phyloP scores from a whole-genome alignment of 2,329 filamentous ascomycete species.

The Botrytis aclada region DNA sequence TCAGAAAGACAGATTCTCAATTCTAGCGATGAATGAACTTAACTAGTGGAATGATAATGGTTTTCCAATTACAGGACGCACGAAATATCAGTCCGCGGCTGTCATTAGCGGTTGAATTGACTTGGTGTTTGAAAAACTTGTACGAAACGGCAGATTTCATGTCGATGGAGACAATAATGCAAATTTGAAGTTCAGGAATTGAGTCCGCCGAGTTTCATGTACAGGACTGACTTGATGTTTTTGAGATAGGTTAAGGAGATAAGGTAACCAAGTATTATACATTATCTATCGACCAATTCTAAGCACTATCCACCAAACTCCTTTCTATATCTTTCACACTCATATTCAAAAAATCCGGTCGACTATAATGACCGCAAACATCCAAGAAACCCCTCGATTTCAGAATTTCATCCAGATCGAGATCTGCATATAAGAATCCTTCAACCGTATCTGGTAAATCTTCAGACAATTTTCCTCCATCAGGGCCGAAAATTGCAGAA shows the following conservation, averaged over 20 bases:
- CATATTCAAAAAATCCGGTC: slow-evolving; percentile 31
- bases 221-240: not conserved
- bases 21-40: not conserved
- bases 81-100: not conserved
- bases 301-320: not conserved
- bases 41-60: not conserved
- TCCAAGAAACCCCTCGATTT: slow-evolving; percentile 28
- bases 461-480: slow-evolving; percentile 43
- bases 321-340: slow-evolving; percentile 25
- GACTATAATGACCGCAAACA: slow-evolving; percentile 28
- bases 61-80: not conserved
- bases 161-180: not conserved
- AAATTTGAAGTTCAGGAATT: not conserved
- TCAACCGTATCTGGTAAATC: slow-evolving; percentile 50
- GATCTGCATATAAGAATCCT: slow-evolving; percentile 49
- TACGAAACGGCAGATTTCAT: not conserved
- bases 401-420: slow-evolving; percentile 28
- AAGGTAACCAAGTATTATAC: not conserved
- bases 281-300: not conserved
- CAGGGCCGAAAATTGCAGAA: slow-evolving; percentile 53
- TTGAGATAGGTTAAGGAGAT: not conserved
- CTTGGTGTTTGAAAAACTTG: not conserved
- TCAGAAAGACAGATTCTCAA: not conserved
- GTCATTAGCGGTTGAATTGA: not conserved
- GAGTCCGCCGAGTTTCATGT: not conserved